Base-by-base conservation (phyloP, 306 rosid species). In the Casuarina equisetifolia region DNA sequence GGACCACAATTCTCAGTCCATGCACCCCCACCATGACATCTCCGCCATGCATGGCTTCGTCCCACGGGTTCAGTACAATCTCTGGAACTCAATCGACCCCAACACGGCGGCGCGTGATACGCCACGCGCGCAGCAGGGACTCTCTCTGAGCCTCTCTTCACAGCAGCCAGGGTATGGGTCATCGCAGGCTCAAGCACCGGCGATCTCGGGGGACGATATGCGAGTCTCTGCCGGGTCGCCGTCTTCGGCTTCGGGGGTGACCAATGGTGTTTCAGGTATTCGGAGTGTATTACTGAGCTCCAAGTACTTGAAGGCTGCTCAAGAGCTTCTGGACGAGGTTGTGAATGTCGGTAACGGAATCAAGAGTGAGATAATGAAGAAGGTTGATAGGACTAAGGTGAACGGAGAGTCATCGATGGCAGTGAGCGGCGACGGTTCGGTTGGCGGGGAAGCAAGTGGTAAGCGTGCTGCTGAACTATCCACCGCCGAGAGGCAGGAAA, bases 401-500 rank as follows among this genome's bases (percentile, higher is more conserved):
- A 80, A 50, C 39, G 97, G 89, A 8, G 98, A 91, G 76, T 80
- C 87, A 1, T 82, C 98, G 3, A 58, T 78, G 4, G 86, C 84
- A 0, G 89, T 79, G 2, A 81, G 89, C 42, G 91, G 90, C 1
- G 93, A 91, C 0, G 85, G 90, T 40, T 87, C 91, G 0, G 46
- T 44, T 52, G 91, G 80, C 45, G 93, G 82, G 0, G 94, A 88
- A 46, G 85, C 75, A 12, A 83, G 78, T 43, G 89, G 79, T 10
- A 92, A 91, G 81, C 89, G 79, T 35, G 74, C 78, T 42, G 78
- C 86, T 32, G 99, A 92, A 71, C 74, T 92, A 35, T 87, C 97
- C 35, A 83, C 99, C 0, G 89, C 92, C 0, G 99, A 95, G 82
- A 87, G 99, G 83, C 99, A 95, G 82, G 99, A 95, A 74, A 84